A percentile compares a stretch with the other conserved stretches of the same genome.
These are phyloP conservation scores for Pouteria glomerata DNA, from an alignment of 148 eudicot species.

Conservation along the genomic window DNA sequence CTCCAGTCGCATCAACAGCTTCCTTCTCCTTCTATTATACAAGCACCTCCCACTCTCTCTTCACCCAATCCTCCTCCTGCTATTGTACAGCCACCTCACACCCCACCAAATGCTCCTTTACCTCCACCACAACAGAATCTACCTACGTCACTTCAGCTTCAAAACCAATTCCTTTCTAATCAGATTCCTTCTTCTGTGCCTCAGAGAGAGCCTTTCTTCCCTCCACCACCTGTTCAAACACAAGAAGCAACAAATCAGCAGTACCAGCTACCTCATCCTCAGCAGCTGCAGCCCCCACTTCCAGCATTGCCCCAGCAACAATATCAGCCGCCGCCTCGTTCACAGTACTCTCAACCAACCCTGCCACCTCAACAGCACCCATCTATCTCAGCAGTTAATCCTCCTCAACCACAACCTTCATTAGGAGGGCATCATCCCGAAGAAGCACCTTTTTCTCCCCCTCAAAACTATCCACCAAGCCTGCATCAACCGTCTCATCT, in stretches of 20 bases:
- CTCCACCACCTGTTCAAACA: slow-evolving; percentile 40
- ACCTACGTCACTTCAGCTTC: slow-evolving; percentile 32
- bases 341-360: slow-evolving; percentile 43
- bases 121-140: no score
- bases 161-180: slow-evolving; percentile 46
- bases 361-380: slow-evolving; percentile 52
- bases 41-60: slow-evolving; percentile 30
- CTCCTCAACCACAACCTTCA: slow-evolving; percentile 35
- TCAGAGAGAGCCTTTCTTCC: slow-evolving; percentile 52
- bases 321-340: slow-evolving; percentile 30
- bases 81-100: no score
- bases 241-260: slow-evolving; percentile 48
- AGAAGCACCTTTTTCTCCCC: slow-evolving; percentile 44
- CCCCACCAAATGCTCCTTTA: no score
- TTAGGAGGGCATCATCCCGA: slow-evolving; percentile 50
- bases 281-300: slow-evolving; percentile 34
- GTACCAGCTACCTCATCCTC: slow-evolving; percentile 57
- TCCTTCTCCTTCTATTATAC: slow-evolving; percentile 28
- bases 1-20: slow-evolving; percentile 47
- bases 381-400: slow-evolving; percentile 30
- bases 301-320: slow-evolving; percentile 44
- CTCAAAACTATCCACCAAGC: slow-evolving; percentile 40
- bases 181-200: slow-evolving; percentile 41
- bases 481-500: slow-evolving; percentile 44
- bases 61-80: slow-evolving; percentile 37